Evolutionary conservation across 1,139 yeast genomes (phyloP), one percentile per base, ranked within the genome.

Genomic region (Kodamaea alishanica): DNA sequence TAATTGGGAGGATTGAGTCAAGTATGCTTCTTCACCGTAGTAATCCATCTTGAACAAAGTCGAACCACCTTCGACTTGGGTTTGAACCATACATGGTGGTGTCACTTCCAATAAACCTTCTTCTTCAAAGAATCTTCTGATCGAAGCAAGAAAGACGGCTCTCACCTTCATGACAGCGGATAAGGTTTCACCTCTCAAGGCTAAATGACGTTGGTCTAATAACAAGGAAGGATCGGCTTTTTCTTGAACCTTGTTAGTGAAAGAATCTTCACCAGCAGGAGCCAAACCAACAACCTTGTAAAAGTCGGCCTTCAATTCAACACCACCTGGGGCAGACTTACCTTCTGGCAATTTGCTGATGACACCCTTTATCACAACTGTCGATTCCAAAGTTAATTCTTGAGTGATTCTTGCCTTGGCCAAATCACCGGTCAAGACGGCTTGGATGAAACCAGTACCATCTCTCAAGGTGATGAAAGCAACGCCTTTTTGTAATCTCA

Each of bases 61-160:
- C 26, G 97, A 85, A 39, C 99, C 99, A 63, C 99, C 98, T 72
- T 94, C 99, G 44, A 94, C 99, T 72, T 92, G 97, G 33, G 97
- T 90, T 70, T 94, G 98, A 43, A 94, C 99, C 97, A 94, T 90
- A 69, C 97, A 90, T 56, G 99, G 99, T 35, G 98, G 97, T 28
- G 97, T 92, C 44, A 94, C 97, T 73, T 94, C 99, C 33, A 80
- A 70, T 42, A 89, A 60, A 30, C 80, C 78, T 67, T 85, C 90
- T 55, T 88, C 94, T 26, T 64, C 71, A 59, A 76, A 90, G 44
- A 85, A 84, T 51, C 79, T 75, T 70, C 99, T 81, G 54, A 94
- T 69, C 27, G 94, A 71, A 38, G 70, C 70, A 56, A 92, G 70
- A 43, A 89, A 74, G 28, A 81, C 70, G 32, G 97, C 92, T 64